A percentile compares a stretch with the other conserved stretches of the same genome.
Conservation (phyloP, 805 yeast genomes). For the Yamadazyma laniorum region DNA sequence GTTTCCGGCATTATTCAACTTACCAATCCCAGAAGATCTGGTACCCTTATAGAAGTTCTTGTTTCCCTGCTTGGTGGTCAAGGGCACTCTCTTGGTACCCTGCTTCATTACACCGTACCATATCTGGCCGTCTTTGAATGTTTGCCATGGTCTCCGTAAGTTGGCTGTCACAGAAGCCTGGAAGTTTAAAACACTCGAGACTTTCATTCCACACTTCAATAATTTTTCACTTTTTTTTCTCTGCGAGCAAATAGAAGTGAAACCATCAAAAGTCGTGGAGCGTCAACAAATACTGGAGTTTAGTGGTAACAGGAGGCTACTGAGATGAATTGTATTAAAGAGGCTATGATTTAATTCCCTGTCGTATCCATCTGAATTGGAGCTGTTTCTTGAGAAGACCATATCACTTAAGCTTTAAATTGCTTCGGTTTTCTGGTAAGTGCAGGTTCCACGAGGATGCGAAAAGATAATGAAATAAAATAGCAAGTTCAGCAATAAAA, state of each 20-base stretch:
- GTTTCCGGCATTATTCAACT: constrained; percentile 66
- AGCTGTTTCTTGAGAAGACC: too few species aligned
- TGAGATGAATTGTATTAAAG: too few species aligned
- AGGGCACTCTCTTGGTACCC: constrained; percentile 79
- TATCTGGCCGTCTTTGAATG: constrained; percentile 74
- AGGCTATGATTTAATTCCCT: too few species aligned
- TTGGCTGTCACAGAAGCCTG: constrained; percentile 43
- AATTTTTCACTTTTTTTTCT: constrained; percentile 4
- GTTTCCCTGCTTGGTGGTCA: constrained; percentile 92
- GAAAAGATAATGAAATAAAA: constrained; percentile 1
- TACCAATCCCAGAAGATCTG: constrained; percentile 90
- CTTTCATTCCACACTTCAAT: constrained; percentile 57
- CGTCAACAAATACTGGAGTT: too few species aligned
- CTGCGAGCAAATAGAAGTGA: too few species aligned
- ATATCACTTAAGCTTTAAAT: too few species aligned
- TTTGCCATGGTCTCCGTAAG: constrained; percentile 87
- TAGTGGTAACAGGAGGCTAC: too few species aligned
- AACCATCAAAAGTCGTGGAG: too few species aligned
- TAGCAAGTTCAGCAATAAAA: not conserved
- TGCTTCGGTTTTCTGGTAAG: too few species aligned
- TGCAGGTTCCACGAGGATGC: constrained; percentile 5
- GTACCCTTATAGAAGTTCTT: constrained; percentile 96
- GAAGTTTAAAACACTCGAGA: constrained; percentile 45
- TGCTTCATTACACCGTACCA: constrained; percentile 77
- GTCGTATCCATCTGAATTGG: too few species aligned